A percentile compares a stretch with the other conserved stretches of the same genome.
Evolutionary conservation across 2,329 filamentous ascomycete genomes (phyloP).

Genomic region (Fusarium longipes): DNA sequence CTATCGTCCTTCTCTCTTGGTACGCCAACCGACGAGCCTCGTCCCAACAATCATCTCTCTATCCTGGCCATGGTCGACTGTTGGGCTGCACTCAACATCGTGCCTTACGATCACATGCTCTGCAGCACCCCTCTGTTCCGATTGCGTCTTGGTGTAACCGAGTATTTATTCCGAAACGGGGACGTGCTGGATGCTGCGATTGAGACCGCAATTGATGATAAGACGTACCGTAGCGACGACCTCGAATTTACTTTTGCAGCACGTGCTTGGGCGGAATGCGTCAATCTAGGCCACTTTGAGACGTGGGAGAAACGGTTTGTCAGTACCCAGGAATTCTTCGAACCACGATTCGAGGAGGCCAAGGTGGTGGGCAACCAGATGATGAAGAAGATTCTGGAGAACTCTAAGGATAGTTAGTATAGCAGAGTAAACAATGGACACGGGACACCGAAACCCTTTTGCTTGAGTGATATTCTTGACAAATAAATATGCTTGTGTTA

Average conservation of each 20-base stretch:
- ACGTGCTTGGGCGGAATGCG: constrained; percentile 93
- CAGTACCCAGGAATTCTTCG: constrained; percentile 90
- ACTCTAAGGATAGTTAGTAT: constrained; percentile 61
- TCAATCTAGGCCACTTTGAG: constrained; percentile 90
- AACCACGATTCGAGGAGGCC: constrained; percentile 88
- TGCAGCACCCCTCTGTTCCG: constrained; percentile 98
- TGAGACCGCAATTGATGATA: constrained; percentile 86
- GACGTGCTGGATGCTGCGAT: constrained; percentile 86
- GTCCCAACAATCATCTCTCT: constrained; percentile 93
- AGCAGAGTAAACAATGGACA: neutral
- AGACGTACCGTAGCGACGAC: constrained; percentile 93
- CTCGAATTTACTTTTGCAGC: constrained; percentile 98
- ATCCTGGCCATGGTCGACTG: constrained; percentile 98
- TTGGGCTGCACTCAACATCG: constrained; percentile 93
- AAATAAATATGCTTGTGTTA: constrained; percentile 4
- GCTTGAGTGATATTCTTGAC: constrained; percentile 8
- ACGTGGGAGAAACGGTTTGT: constrained; percentile 93
- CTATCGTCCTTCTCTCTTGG: constrained; percentile 91
- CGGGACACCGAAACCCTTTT: neutral
- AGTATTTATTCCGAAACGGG: constrained; percentile 90
- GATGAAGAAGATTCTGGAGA: constrained; percentile 94
- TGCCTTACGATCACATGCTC: constrained; percentile 99
- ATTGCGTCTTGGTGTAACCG: constrained; percentile 95
- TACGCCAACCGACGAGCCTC: constrained; percentile 68
- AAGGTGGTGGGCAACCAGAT: constrained; percentile 92